Conservation (phyloP, 352 stramenopile species). For the Pythium brachiatum region DNA sequence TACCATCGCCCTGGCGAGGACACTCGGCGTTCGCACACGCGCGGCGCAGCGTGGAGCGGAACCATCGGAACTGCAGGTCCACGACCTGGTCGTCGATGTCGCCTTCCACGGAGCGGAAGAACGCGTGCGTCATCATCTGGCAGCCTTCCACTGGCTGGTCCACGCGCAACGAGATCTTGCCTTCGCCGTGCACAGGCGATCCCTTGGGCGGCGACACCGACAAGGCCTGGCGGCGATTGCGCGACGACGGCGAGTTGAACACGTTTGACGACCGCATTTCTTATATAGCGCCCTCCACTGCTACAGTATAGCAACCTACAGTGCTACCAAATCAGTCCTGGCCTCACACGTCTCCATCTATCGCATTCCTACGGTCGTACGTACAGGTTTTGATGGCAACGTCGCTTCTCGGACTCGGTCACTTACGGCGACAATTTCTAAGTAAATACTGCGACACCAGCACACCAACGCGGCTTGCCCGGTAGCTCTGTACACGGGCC, state of each 20-base stretch:
- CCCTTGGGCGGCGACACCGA: constrained; percentile 34
- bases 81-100: constrained; percentile 41
- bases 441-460: neutral
- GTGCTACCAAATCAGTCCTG: too few species aligned
- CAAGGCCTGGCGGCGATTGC: constrained; percentile 19
- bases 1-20: constrained; percentile 38
- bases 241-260: constrained; percentile 25
- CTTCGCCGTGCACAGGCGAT: constrained; percentile 38
- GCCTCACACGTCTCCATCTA: too few species aligned
- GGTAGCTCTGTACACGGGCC: neutral
- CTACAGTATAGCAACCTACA: too few species aligned
- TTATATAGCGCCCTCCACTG: too few species aligned
- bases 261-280: constrained; percentile 15
- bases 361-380: too few species aligned
- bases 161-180: constrained; percentile 43
- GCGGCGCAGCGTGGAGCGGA: constrained; percentile 30
- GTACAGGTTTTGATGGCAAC: too few species aligned
- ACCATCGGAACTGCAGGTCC: constrained; percentile 43
- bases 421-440: neutral
- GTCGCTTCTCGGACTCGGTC: neutral
- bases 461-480: neutral
- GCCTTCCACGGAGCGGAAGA: constrained; percentile 40
- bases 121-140: constrained; percentile 39
- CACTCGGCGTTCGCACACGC: constrained; percentile 40
- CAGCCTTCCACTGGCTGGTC: constrained; percentile 48